Base-by-base conservation (phyloP, 2,329 filamentous ascomycete genomes). In the Pseudogymnoascus destructans region DNA sequence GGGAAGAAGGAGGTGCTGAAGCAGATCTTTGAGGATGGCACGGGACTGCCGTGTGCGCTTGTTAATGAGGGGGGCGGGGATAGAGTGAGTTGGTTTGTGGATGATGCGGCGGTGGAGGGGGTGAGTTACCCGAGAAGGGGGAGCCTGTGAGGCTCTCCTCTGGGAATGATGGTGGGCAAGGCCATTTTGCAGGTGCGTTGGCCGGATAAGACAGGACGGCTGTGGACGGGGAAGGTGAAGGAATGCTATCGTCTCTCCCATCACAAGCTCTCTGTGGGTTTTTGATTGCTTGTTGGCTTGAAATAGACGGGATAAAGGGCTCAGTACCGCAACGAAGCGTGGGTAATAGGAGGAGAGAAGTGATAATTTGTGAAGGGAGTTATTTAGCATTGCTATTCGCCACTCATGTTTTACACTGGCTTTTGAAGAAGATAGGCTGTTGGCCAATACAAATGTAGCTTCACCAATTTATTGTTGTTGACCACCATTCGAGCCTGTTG, bases 81-180 rank as follows among this genome's bases (percentile, higher is more conserved):
- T 63, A 86, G 89, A 66, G 89, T 90, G 68, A 93, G 84, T 73
- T 98, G 93, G 93, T 97, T 98, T 70, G 89, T 91, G 42, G 93
- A 97, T 70, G 79, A 84, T 67, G 77, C 87, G 3, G 92, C 93
- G 52, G 84, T 95, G 10, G 86, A 95, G 68, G 90, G 89, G 3
- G 88, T 98, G 10, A 76, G 78, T 61, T 96, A 89, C 69, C 89
- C 91, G 21, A 79, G 86, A 68, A 84, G 87, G 65, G 84, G 87
- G 17, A 85, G 78, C 67, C 70, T 85, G 61, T 84, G 68, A 73
- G 9, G 3, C 10, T 13, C 13, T 2, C 7, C 13, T 9, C 7
- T 54, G 3, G 21, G 42, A 15, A 25, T n/a, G 6, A n/a, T 27
- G 21, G 42, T 25, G 7, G 3, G 5, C 21, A 25, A 25, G 42